Conservation (phyloP, 805 yeast genomes). For the Saccharomycopsis javanensis region DNA sequence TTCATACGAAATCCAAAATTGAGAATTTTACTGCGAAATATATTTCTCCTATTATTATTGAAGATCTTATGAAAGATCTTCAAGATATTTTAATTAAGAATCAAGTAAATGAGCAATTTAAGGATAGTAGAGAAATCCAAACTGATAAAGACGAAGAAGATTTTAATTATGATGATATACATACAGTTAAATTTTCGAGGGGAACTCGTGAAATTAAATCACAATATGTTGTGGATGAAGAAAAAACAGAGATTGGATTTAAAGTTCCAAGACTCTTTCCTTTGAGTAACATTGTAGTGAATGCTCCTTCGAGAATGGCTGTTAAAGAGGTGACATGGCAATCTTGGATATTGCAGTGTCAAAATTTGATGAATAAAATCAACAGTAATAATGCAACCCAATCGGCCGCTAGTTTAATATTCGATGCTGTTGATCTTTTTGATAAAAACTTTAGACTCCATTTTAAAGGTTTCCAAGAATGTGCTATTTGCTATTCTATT, state of each 20-base stretch:
- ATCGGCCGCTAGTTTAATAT: constrained; percentile 24
- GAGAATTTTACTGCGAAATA: constrained; percentile 52
- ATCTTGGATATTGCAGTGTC: constrained; percentile 90
- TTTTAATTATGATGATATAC: constrained; percentile 32
- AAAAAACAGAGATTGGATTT: constrained; percentile 69
- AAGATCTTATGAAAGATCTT: constrained; percentile 45
- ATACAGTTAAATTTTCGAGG: constrained; percentile 52
- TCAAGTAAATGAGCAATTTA: constrained; percentile 14
- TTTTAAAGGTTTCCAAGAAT: constrained; percentile 90
- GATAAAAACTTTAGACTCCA: constrained; percentile 70
- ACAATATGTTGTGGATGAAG: constrained; percentile 74
- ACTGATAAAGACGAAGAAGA: constrained; percentile 1
- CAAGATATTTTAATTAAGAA: constrained; percentile 31
- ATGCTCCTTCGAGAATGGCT: constrained; percentile 74
- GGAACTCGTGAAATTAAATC: constrained; percentile 61
- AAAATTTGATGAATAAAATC: constrained; percentile 42
- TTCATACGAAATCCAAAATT: constrained; percentile 47
- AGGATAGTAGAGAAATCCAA: not conserved
- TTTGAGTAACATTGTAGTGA: constrained; percentile 59
- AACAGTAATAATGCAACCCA: constrained; percentile 50
- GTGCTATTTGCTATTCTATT: constrained; percentile 93
- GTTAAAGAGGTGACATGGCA: constrained; percentile 90
- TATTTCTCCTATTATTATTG: constrained; percentile 57
- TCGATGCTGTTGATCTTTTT: constrained; percentile 59
- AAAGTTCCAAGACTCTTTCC: constrained; percentile 72